Percentiles rank a stretch among this genome's conserved stretches.
Conservation (phyloP, 805 yeast genomes). For the Lachancea kluyveri region DNA sequence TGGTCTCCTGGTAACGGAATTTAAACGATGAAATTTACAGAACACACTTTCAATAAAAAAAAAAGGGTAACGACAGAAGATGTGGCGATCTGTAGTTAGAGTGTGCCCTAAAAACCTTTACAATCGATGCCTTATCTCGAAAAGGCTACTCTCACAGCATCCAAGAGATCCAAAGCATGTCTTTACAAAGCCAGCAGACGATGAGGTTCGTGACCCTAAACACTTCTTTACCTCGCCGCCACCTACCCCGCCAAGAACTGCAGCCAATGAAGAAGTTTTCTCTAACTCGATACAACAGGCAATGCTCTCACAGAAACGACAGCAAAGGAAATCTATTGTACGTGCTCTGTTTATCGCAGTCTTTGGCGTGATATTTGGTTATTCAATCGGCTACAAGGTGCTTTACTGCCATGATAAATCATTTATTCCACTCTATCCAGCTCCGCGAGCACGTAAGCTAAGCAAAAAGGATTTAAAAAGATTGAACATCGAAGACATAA, state of each 20-base stretch:
- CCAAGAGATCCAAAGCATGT: constrained; percentile 16
- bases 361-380: constrained; percentile 21
- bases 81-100: too few relatives aligned
- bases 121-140: too few relatives aligned
- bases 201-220: constrained; percentile 13
- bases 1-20: too few relatives aligned
- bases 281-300: constrained; percentile 15
- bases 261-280: constrained; percentile 1
- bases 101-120: too few relatives aligned
- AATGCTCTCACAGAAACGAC: constrained; percentile 16
- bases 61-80: too few relatives aligned
- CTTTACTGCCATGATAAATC: constrained; percentile 20
- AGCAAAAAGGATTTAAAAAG: constrained; percentile 18
- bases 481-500: constrained; percentile 17
- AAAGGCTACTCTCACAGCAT: not conserved
- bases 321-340: constrained; percentile 13
- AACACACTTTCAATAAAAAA: too few relatives aligned
- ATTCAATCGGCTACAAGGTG: constrained; percentile 25
- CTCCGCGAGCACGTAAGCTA: constrained; percentile 19
- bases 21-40: too few relatives aligned
- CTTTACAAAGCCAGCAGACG: constrained; percentile 13
- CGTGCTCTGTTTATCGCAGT: constrained; percentile 12
- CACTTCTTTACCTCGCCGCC: constrained; percentile 23
- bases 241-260: not conserved
- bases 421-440: constrained; percentile 24